phyloP scores from a whole-genome alignment of 306 rosid species.

The Sindora glabra region DNA sequence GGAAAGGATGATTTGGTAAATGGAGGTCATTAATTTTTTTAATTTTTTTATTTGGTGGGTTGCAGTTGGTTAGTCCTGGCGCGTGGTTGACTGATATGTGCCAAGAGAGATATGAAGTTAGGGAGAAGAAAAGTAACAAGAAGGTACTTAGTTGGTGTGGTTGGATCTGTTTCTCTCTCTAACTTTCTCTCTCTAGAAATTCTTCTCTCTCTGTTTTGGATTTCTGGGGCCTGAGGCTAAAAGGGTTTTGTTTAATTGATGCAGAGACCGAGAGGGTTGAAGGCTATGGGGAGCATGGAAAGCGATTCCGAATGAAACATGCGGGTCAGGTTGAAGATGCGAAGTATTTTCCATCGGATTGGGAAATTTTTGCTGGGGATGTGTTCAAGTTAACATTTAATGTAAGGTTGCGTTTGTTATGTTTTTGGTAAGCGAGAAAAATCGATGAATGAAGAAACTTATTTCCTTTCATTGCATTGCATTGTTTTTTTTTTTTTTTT shows the following conservation, averaged over 20 bases:
- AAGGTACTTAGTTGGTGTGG: slow-evolving; percentile 37
- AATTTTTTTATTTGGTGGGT: not conserved
- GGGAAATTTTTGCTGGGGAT: too few relatives aligned
- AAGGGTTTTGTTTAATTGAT: not conserved
- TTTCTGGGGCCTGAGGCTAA: not conserved
- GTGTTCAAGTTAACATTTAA: too few relatives aligned
- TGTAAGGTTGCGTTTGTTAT: too few relatives aligned
- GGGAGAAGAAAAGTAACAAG: slow-evolving; percentile 78
- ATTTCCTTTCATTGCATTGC: too few relatives aligned
- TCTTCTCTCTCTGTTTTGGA: not conserved
- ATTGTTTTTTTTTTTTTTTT: too few relatives aligned
- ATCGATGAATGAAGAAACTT: too few relatives aligned
- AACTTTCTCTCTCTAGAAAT: not conserved
- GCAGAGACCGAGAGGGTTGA: slow-evolving; percentile 79
- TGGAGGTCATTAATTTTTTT: slow-evolving; percentile 3
- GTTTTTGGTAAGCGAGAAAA: too few relatives aligned
- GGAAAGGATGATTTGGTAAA: too few relatives aligned
- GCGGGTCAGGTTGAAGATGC: too few relatives aligned
- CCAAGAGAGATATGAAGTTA: slow-evolving; percentile 85
- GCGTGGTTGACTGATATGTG: slow-evolving; percentile 89
- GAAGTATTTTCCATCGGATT: too few relatives aligned
- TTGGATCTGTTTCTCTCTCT: not conserved
- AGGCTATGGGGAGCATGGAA: slow-evolving; percentile 75
- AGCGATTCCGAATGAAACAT: slow-evolving; percentile 75
- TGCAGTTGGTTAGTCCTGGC: slow-evolving; percentile 78